Conservation (phyloP, 805 yeast species). For the Wickerhamomyces subpelliculosus region DNA sequence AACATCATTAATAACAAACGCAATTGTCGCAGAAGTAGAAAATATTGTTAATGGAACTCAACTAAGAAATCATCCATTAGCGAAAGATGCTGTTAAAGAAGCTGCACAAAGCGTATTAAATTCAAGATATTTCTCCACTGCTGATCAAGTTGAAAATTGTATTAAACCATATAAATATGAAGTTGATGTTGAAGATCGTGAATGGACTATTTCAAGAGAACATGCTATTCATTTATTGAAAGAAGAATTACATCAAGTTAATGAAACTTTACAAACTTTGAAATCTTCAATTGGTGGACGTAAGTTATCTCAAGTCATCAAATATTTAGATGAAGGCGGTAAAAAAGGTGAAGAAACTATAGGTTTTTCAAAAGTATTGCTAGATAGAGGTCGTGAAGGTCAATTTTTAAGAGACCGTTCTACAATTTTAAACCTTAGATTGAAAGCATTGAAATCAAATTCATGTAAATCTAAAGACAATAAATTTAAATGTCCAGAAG, state of each 20-base stretch:
- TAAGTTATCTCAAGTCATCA: slow-evolving; percentile 76
- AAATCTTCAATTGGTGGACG: slow-evolving; percentile 74
- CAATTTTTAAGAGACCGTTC: slow-evolving; percentile 70
- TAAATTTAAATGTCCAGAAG: slow-evolving; percentile 90
- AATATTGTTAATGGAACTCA: slow-evolving; percentile 69
- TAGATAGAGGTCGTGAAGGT: slow-evolving; percentile 80
- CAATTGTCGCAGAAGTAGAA: slow-evolving; percentile 70
- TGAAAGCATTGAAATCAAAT: slow-evolving; percentile 66
- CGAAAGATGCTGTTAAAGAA: slow-evolving; percentile 71
- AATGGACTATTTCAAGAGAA: slow-evolving; percentile 79
- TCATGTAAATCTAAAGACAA: slow-evolving; percentile 73
- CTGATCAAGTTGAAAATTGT: slow-evolving; percentile 98
- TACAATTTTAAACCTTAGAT: slow-evolving; percentile 62
- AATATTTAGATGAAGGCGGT: slow-evolving; percentile 44
- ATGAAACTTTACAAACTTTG: slow-evolving; percentile 48
- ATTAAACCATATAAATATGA: slow-evolving; percentile 97
- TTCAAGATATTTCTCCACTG: slow-evolving; percentile 78
- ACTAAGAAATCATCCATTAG: slow-evolving; percentile 79
- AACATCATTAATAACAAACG: slow-evolving; percentile 74
- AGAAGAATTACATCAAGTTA: slow-evolving; percentile 84
- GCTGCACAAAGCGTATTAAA: slow-evolving; percentile 79
- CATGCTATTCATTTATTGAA: slow-evolving; percentile 66
- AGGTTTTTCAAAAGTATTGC: slow-evolving; percentile 73
- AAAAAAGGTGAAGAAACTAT: slow-evolving; percentile 55
- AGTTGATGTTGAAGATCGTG: slow-evolving; percentile 92